Base-by-base conservation (phyloP, 1,139 yeast genomes). In the Pichia sp. region DNA sequence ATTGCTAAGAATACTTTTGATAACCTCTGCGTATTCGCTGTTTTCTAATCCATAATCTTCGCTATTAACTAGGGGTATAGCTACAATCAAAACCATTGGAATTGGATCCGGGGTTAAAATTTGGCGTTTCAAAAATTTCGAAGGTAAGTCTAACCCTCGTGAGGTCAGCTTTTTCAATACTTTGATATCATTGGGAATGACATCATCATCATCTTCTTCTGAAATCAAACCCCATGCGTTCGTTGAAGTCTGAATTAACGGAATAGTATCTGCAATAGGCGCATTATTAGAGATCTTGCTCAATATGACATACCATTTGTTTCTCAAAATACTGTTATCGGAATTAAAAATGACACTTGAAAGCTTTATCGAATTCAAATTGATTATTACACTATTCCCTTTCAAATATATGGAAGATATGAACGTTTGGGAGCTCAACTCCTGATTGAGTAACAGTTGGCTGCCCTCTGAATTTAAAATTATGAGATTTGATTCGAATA, bases 61-160 rank as follows among this genome's bases (percentile, higher is more conserved):
- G 45, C 55, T 47, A 34, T 63, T 64, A 0, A 72, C 52, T 43
- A 74, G 47, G 0, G 61, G 61, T 3, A 84, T 61, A 2, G 81
- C 75, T 0, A 83, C 59, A 3, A 83, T 74, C 46, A 84, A 60
- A 53, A 78, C 76, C 43, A 81, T 58, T 0, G 81, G 78, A n/a
- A 71, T 59, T 13, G 69, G 60, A 56, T 72, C 75, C 0, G 79
- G 79, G 43, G 65, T 63, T 1, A 80, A 76, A 49, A 76, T 62
- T 7, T 76, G 70, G 55, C 72, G 61, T 42, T 67, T 67, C 56
- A 75, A 65, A 64, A 76, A 58, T 47, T 69, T 57, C 34, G 72
- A 64, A 1, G 83, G 79, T 8, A 80, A 59, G 36, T 74, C 77
- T 41, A 70, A 55, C 10, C 75, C 75, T 36, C 67, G 70, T 5